Base-by-base conservation (phyloP, 306 rosid species). In the Quercus alba region DNA sequence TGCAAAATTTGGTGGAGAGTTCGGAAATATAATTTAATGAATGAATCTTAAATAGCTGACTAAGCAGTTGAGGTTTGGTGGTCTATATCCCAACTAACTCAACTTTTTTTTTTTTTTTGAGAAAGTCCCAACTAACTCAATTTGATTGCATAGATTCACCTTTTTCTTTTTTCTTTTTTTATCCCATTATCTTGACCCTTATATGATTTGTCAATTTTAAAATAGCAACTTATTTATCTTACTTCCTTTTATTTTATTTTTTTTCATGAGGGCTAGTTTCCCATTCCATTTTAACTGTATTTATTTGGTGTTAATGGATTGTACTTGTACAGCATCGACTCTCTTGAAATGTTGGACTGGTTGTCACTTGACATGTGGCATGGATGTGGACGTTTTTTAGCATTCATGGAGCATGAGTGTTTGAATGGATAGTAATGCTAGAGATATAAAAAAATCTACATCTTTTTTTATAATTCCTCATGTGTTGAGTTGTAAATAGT, bases 11-110 rank as follows among this genome's bases (percentile, higher is more conserved):
- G 85, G 87, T 83, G 75, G 76, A 18, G 68, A 72, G 23, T 68
- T 51, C 62, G 64, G 7, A 77, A 51, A n/a, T 76, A 20, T 35
- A 61, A 21, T 64, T 25, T 62, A 25, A 62, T 84, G 74, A 79
- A 46, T 71, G 80, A 67, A 77, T 31, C 44, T 10, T 84, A 80
- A 92, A 84, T 87, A 75, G 90, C 88, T 85, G 81, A 61, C 75
- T 56, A 62, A 83, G 97, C 88, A 83, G 97, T 86, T 90, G 91
- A 75, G 87, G 91, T 93, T 94, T 85, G 98, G 97, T 91, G 84
- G 86, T 86, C 97, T 70, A 87, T 81, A 81, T 81, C 72, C 46
- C 94, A 92, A 87, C 97, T 28, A 87, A 87, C 88, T 62, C 23
- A 85, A 92, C 2, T 19, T 35, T 57, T 28, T 14, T 59, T 62